Conservation (phyloP, 768 basidiomycete genomes). For the Neoboletus magnificus region DNA sequence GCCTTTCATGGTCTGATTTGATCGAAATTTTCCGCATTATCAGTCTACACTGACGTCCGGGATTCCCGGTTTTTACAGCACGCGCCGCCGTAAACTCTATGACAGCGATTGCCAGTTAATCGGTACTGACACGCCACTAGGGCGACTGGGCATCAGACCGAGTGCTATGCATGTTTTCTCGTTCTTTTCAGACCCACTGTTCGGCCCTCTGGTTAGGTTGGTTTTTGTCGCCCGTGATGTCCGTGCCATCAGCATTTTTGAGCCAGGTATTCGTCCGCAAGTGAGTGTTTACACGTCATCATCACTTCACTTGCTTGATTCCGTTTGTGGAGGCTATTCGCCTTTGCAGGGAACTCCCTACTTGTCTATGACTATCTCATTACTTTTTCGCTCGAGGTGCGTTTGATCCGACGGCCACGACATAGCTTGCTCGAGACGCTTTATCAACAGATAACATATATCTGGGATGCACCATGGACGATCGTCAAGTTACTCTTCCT, state of each 20-base stretch:
- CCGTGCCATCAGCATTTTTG: background rate
- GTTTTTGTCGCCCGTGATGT: conserved; percentile 4
- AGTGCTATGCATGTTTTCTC: background rate
- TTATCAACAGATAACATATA: conserved; percentile 10
- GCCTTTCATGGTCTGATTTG: background rate
- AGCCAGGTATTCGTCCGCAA: conserved; percentile 16
- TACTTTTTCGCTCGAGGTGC: conserved; percentile 26
- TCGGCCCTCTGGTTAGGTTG: background rate
- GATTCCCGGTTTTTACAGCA: background rate
- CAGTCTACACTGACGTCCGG: background rate
- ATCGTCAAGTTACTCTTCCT: conserved; percentile 12
- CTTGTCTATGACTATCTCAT: conserved; percentile 28
- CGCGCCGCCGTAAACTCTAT: background rate
- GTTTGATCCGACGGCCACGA: background rate
- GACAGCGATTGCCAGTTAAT: background rate
- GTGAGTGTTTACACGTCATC: conserved; percentile 3
- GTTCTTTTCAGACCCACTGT: background rate
- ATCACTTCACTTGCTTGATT: background rate
- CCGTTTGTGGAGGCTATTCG: background rate
- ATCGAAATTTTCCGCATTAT: background rate
- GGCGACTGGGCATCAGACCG: too few relatives aligned
- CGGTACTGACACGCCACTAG: background rate
- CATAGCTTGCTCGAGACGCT: background rate
- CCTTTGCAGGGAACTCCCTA: conserved; percentile 19
- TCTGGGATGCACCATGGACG: conserved; percentile 19